These are phyloP conservation scores for Erodium trifolium DNA, from an alignment of 441 rosid genomes.

Conservation along the genomic window DNA sequence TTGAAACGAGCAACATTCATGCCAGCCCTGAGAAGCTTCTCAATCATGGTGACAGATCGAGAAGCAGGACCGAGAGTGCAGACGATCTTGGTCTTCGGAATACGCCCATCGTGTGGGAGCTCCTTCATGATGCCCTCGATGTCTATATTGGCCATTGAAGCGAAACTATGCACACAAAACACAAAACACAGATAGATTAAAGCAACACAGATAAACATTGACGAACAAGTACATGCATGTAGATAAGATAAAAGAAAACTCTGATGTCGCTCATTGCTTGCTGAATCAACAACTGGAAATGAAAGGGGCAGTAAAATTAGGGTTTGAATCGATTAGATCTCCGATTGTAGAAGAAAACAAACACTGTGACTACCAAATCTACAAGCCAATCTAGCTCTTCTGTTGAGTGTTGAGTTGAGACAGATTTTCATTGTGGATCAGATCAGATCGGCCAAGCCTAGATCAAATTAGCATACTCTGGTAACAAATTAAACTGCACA, in stretches of 20 bases:
- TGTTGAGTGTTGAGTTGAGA: not conserved
- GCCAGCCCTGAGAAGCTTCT: conserved; percentile 73
- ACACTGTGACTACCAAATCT: no score
- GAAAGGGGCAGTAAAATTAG: not conserved
- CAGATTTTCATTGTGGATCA: not conserved
- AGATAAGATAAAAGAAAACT: no score
- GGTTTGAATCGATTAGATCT: not conserved
- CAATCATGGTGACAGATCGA: conserved; percentile 61
- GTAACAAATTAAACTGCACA: not conserved
- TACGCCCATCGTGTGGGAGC: not conserved
- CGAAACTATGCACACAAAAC: not conserved
- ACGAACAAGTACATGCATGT: no score
- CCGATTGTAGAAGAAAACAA: not conserved
- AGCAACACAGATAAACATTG: not conserved
- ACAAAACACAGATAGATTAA: no score
- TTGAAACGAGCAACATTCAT: conserved; percentile 94
- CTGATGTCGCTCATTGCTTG: not conserved
- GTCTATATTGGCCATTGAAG: not conserved
- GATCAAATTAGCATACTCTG: not conserved
- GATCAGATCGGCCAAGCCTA: not conserved
- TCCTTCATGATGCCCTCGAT: not conserved
- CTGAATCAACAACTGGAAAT: not conserved
- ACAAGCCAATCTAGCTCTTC: not conserved
- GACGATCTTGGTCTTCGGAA: conserved; percentile 77
- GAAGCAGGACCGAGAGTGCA: conserved; percentile 90